These are phyloP conservation scores for Middelhovenomyces tepae DNA, from an alignment of 805 yeast species.

Conservation along the genomic window DNA sequence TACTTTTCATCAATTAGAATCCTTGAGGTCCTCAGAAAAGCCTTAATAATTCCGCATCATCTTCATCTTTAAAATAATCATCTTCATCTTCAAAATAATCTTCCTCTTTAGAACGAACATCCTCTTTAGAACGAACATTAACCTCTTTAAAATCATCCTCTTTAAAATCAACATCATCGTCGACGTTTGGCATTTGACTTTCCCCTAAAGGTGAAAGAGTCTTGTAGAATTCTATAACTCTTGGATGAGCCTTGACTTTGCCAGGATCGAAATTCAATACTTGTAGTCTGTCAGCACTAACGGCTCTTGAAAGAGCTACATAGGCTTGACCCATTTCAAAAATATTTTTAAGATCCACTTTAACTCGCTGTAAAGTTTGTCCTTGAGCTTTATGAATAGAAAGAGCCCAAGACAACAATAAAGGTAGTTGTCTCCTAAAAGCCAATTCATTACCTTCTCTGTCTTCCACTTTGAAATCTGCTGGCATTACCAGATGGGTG, in stretches of 20 bases:
- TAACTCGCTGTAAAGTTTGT: conserved; percentile 66
- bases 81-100: too few relatives aligned
- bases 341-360: conserved; percentile 64
- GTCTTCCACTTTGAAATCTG: conserved; percentile 1
- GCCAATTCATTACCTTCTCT: conserved; percentile 37
- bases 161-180: too few relatives aligned
- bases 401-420: conserved; percentile 87
- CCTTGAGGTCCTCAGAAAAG: too few relatives aligned
- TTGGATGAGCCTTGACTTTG: conserved; percentile 61
- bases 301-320: conserved; percentile 91
- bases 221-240: conserved; percentile 61
- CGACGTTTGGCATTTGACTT: too few relatives aligned
- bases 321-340: conserved; percentile 95
- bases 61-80: too few relatives aligned
- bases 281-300: conserved; percentile 68
- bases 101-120: too few relatives aligned
- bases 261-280: conserved; percentile 60
- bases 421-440: conserved; percentile 67
- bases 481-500: conserved; percentile 2
- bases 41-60: too few relatives aligned
- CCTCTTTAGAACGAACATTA: too few relatives aligned
- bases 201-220: too few relatives aligned
- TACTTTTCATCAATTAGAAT: too few relatives aligned
- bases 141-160: too few relatives aligned
- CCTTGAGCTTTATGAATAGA: conserved; percentile 97